These are phyloP conservation scores for Kodamaea hsintzibuensis DNA, from an alignment of 805 yeast genomes.

Conservation along the genomic window DNA sequence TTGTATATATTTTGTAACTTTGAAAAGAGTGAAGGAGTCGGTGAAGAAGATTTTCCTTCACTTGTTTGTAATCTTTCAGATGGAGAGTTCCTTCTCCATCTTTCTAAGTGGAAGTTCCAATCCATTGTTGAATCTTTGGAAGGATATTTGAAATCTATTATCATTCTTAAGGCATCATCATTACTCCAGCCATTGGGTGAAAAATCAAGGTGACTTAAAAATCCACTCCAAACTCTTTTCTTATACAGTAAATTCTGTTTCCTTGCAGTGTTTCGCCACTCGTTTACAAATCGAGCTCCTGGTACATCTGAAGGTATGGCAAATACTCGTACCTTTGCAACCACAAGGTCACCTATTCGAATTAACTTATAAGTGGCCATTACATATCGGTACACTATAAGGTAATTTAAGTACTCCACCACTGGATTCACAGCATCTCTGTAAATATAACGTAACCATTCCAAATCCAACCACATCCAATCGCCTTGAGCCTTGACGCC, in stretches of 20 bases:
- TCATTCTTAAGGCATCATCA: background rate
- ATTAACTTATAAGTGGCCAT: conserved; percentile 43
- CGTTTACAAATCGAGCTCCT: conserved; percentile 30
- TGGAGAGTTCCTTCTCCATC: conserved; percentile 29
- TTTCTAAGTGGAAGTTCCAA: conserved; percentile 25
- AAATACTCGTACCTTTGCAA: conserved; percentile 46
- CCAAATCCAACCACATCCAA: conserved; percentile 61
- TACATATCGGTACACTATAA: conserved; percentile 41
- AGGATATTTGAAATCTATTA: background rate
- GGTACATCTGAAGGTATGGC: conserved; percentile 46
- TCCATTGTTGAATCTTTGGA: background rate
- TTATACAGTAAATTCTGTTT: background rate
- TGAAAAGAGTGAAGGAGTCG: conserved; percentile 13
- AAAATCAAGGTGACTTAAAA: conserved; percentile 48
- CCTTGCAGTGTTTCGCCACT: conserved; percentile 30
- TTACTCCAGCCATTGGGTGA: conserved; percentile 37
- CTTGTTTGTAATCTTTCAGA: background rate
- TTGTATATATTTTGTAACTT: conserved; percentile 37
- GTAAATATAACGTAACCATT: conserved; percentile 25
- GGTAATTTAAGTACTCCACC: conserved; percentile 39
- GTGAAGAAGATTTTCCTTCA: background rate
- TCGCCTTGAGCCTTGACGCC: conserved; percentile 21
- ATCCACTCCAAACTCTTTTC: conserved; percentile 35
- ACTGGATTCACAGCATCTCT: conserved; percentile 1
- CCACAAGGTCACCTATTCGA: background rate